Percentiles rank a stretch among this genome's conserved stretches.
These are phyloP conservation scores for Aphanomyces astaci DNA, from an alignment of 352 stramenopile species.

Conservation along the genomic window DNA sequence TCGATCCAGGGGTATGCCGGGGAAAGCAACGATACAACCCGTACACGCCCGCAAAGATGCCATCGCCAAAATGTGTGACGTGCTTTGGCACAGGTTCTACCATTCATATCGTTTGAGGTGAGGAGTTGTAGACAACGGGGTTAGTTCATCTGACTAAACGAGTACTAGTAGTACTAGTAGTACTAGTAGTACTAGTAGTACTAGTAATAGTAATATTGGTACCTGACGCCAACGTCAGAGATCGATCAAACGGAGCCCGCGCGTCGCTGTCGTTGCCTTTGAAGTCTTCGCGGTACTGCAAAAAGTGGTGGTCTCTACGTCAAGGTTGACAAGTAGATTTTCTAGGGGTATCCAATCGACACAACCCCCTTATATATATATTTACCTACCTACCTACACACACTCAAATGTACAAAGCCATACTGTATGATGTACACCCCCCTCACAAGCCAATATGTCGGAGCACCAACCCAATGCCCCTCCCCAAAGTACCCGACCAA, in stretches of 20 bases:
- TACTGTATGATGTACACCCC: too few species aligned
- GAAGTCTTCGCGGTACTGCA: slow-evolving; percentile 21
- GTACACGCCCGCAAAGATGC: slow-evolving; percentile 21
- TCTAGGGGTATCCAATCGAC: too few species aligned
- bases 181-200: too few species aligned
- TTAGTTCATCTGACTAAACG: not conserved
- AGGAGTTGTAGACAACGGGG: not conserved
- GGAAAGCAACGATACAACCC: slow-evolving; percentile 1
- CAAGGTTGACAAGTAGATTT: not conserved
- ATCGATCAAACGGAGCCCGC: not conserved
- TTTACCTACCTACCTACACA: too few species aligned
- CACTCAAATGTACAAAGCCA: too few species aligned
- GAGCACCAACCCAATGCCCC: too few species aligned
- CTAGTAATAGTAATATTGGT: too few species aligned
- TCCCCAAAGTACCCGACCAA: too few species aligned
- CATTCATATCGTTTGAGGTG: not conserved
- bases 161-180: too few species aligned
- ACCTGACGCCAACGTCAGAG: not conserved
- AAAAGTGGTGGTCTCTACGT: slow-evolving; percentile 21
- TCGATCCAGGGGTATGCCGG: not conserved
- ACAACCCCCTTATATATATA: too few species aligned
- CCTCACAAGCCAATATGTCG: too few species aligned
- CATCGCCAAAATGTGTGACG: slow-evolving; percentile 17
- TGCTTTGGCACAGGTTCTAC: not conserved
- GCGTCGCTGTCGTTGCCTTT: not conserved